Evolutionary conservation across 1,284 basidiomycete species (phyloP).

Genomic region (Ceratobasidium sp.): DNA sequence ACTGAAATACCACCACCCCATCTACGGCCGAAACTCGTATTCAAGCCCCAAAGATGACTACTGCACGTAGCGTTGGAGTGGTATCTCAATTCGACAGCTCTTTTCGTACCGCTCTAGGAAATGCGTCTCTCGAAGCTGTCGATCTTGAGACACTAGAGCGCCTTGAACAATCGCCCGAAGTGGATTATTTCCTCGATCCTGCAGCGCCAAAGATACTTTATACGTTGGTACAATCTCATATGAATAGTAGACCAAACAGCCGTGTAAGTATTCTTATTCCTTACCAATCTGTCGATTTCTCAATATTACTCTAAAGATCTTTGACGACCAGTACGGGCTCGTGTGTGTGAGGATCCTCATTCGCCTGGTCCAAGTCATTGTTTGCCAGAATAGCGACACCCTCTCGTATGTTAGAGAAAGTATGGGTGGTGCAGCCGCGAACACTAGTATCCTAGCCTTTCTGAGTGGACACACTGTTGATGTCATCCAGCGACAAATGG

Average conservation of each 20-base stretch:
- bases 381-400: background rate
- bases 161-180: constrained; percentile 3
- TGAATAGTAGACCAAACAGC: background rate
- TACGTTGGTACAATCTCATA: background rate
- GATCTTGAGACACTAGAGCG: constrained; percentile 16
- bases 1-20: no score
- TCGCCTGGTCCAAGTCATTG: constrained; percentile 7
- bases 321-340: constrained; percentile 9
- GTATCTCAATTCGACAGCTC: background rate
- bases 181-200: constrained; percentile 12
- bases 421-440: background rate
- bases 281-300: no score
- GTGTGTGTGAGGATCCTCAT: background rate
- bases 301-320: background rate
- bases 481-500: background rate
- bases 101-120: constrained; percentile 3
- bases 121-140: background rate
- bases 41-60: background rate
- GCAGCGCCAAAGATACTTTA: constrained; percentile 4
- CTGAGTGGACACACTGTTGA: background rate
- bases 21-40: background rate
- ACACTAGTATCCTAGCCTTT: background rate
- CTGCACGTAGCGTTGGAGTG: background rate
- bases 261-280: background rate
- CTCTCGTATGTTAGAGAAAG: background rate